Evolutionary conservation across 495 filamentous ascomycete genomes (phyloP).

Genomic region (Glutinoglossum americanum): DNA sequence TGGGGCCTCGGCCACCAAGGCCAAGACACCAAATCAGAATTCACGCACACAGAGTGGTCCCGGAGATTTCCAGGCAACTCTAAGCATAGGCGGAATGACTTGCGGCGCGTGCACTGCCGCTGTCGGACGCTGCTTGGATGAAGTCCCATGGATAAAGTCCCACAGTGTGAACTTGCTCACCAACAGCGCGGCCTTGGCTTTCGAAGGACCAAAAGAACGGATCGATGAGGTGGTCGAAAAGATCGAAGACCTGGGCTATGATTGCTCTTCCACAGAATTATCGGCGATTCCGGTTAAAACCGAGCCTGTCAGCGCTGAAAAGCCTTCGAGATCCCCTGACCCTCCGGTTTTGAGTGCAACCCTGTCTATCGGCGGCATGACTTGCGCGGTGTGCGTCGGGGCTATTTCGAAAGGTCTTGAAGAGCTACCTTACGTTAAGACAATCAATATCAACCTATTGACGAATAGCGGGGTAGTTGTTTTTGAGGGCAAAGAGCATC

Average conservation of each 20-base stretch:
- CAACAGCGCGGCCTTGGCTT: constrained; percentile 29
- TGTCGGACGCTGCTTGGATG: constrained; percentile 41
- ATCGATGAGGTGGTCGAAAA: neutral
- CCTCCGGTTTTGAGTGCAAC: neutral
- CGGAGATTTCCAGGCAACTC: constrained; percentile 22
- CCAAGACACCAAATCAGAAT: neutral
- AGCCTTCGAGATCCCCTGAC: neutral
- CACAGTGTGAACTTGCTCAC: constrained; percentile 49
- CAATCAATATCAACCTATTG: constrained; percentile 34
- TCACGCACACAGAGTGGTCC: neutral
- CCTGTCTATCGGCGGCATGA: constrained; percentile 39
- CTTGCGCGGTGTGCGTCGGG: constrained; percentile 38
- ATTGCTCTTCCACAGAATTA: neutral
- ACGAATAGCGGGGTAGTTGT: constrained; percentile 32
- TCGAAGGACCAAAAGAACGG: neutral
- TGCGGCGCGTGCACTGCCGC: constrained; percentile 51
- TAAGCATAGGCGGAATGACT: constrained; percentile 68
- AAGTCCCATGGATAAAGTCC: constrained; percentile 37
- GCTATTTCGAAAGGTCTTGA: constrained; percentile 29
- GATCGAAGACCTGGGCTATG: neutral
- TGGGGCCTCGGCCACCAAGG: constrained; percentile 3
- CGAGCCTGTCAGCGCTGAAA: neutral
- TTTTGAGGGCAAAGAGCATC: constrained; percentile 22
- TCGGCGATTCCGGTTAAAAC: neutral
- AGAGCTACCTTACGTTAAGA: constrained; percentile 28